Conservation (phyloP, 148 eudicot species). For the Euryodendron excelsum region DNA sequence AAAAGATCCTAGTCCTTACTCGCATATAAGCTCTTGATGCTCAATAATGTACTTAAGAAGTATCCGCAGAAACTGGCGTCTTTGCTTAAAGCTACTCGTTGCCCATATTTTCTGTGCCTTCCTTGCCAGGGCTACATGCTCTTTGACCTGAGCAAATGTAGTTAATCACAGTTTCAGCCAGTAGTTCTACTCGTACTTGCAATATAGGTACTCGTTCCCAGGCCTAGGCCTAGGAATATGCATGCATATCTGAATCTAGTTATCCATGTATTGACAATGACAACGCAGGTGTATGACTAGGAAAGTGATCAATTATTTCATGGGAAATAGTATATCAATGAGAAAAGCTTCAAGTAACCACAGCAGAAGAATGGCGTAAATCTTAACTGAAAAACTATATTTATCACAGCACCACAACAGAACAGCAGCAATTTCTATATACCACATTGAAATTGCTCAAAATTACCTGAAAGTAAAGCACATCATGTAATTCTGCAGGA, state of each 20-base stretch:
- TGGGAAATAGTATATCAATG: not conserved
- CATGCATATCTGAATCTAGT: not conserved
- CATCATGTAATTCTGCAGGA: not conserved
- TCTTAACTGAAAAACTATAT: not conserved
- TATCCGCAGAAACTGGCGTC: constrained; percentile 87
- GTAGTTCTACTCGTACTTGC: not conserved
- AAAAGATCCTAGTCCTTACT: constrained; percentile 45
- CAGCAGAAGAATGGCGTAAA: not conserved
- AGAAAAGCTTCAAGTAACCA: not conserved
- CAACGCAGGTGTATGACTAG: not conserved
- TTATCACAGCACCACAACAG: not conserved
- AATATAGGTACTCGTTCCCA: not conserved
- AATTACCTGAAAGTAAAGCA: not conserved
- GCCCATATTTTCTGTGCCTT: constrained; percentile 93
- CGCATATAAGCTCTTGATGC: constrained; percentile 97
- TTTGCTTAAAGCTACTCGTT: constrained; percentile 94
- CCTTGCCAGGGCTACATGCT: constrained; percentile 84
- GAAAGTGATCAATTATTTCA: not conserved
- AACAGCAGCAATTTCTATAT: not conserved
- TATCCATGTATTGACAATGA: not conserved
- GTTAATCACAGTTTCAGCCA: constrained; percentile 14
- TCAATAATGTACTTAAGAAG: constrained; percentile 94
- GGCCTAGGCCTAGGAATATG: not conserved
- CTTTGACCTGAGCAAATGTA: constrained; percentile 63
- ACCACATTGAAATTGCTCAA: not conserved